phyloP scores from a whole-genome alignment of 257 asterid genomes.

The Coffea eugenioides region DNA sequence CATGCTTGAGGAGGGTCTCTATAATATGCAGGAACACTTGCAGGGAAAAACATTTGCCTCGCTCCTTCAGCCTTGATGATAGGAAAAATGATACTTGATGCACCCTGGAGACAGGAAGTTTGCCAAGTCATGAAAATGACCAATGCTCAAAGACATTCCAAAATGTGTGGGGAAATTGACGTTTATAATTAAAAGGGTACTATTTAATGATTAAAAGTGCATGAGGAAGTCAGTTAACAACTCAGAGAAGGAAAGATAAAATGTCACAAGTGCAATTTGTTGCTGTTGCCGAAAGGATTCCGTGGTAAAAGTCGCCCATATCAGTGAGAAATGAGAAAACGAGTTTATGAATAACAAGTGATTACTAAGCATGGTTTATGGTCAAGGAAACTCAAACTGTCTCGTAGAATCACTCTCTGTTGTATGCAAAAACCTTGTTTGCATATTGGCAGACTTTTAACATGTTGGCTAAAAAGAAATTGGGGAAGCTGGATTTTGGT shows the following conservation, averaged over 20 bases:
- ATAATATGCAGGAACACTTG: slow-evolving; percentile 36
- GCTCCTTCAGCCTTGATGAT: slow-evolving; percentile 48
- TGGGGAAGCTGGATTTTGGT: not conserved
- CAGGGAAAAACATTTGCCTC: slow-evolving; percentile 48
- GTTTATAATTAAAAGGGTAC: not conserved
- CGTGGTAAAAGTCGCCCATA: not conserved
- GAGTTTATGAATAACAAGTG: not conserved
- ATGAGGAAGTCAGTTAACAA: not conserved
- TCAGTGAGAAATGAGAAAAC: not conserved
- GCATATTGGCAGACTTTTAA: no score
- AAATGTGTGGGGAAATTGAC: not conserved
- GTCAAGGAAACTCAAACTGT: not conserved
- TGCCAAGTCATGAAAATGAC: not conserved
- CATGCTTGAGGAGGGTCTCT: slow-evolving; percentile 34
- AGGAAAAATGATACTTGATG: slow-evolving; percentile 43
- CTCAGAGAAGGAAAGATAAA: not conserved
- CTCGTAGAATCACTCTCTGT: not conserved
- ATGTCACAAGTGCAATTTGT: not conserved
- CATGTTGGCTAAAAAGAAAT: no score
- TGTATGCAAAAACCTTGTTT: not conserved
- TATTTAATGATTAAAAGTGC: not conserved
- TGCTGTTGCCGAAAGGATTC: not conserved
- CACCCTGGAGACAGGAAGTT: slow-evolving; percentile 26
- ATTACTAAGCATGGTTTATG: not conserved
- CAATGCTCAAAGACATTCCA: not conserved